phyloP scores from a whole-genome alignment of 768 basidiomycete genomes.

The Chlorophyllum brunneum region DNA sequence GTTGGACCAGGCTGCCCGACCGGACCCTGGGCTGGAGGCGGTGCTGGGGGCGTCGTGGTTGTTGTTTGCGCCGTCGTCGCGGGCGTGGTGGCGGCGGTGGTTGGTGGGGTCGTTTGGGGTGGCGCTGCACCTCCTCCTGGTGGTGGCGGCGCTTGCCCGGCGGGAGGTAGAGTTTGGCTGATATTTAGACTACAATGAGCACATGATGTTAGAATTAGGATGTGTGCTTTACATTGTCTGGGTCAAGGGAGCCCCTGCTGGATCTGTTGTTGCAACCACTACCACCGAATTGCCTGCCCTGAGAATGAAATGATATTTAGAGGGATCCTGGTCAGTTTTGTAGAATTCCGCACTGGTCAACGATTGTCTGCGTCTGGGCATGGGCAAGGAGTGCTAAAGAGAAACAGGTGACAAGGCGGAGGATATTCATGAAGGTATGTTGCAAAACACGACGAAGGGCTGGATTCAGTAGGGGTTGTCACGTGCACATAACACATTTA shows the following conservation, averaged over 20 bases:
- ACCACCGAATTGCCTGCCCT: slow-evolving; percentile 50
- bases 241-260: slow-evolving; percentile 37
- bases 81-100: slow-evolving; percentile 17
- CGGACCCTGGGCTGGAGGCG: slow-evolving; percentile 35
- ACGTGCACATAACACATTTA: slow-evolving; percentile 4
- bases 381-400: slow-evolving; percentile 18
- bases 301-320: neutral
- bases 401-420: slow-evolving; percentile 16
- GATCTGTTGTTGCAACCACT: slow-evolving; percentile 40
- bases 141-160: slow-evolving; percentile 13
- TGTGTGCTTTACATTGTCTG: slow-evolving; percentile 33
- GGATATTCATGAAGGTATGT: slow-evolving; percentile 17
- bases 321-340: neutral
- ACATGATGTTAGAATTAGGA: neutral
- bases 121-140: no score
- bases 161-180: slow-evolving; percentile 24
- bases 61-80: slow-evolving; percentile 17
- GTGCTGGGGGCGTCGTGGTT: neutral
- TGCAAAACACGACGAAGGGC: slow-evolving; percentile 9
- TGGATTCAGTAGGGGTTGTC: no score
- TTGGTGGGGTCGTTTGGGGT: no score
- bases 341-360: slow-evolving; percentile 37
- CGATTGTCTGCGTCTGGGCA: slow-evolving; percentile 38
- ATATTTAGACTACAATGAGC: neutral
- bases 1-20: slow-evolving; percentile 51